Evolutionary conservation across 176 grass and related monocot genomes (phyloP).

Genomic region (Aegilops speltoides): DNA sequence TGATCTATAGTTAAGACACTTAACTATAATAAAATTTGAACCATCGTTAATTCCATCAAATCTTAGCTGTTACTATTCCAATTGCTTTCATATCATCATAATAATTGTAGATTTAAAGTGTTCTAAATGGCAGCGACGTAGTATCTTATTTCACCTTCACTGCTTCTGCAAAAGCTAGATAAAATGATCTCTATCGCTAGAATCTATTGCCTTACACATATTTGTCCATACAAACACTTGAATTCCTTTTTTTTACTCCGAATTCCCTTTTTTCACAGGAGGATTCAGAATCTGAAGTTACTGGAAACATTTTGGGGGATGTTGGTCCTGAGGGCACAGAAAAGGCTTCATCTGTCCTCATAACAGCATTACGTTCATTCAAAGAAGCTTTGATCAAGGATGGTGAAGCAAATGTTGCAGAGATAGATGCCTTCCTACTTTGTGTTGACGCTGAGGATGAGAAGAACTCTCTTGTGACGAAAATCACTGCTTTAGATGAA

Average conservation of each 20-base stretch:
- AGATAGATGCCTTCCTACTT: not conserved
- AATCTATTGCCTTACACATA: not conserved
- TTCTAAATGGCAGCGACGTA: not conserved
- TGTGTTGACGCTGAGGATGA: not conserved
- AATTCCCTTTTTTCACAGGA: not conserved
- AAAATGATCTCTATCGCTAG: not conserved
- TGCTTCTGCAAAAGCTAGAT: not conserved
- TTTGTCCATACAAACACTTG: not conserved
- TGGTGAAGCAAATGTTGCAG: not conserved
- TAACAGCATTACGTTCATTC: not conserved
- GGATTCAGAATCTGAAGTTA: not conserved
- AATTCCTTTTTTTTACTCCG: not conserved
- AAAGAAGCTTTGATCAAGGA: not conserved
- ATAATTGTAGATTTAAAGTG: no score
- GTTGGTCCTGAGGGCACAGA: not conserved
- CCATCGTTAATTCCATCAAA: no score
- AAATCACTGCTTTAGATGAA: not conserved
- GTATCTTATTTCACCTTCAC: not conserved
- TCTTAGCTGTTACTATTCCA: no score
- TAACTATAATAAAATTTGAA: no score
- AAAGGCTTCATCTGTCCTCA: not conserved
- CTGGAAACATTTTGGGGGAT: not conserved
- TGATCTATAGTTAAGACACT: not conserved
- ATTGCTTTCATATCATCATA: no score
- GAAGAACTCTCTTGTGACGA: not conserved